Evolutionary conservation across 345 rosid species (phyloP).

Genomic region (Physaria fendleri): DNA sequence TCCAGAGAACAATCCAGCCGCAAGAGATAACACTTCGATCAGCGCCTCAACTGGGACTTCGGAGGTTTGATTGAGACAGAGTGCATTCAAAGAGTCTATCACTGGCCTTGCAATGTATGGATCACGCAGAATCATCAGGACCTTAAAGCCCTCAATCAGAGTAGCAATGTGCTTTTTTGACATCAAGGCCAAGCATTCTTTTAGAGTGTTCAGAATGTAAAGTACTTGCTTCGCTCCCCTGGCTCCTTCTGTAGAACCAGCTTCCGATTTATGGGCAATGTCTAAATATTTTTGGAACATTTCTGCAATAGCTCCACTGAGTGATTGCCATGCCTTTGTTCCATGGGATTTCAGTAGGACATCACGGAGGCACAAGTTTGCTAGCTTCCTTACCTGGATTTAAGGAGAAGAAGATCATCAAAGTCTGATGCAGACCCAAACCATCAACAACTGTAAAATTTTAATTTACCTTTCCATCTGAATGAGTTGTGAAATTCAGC

Average conservation of each 20-base stretch:
- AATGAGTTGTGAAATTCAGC: slow-evolving; percentile 43
- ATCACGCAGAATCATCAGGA: slow-evolving; percentile 52
- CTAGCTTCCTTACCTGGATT: slow-evolving; percentile 68
- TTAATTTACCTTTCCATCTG: slow-evolving; percentile 50
- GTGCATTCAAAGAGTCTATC: slow-evolving; percentile 56
- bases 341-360: slow-evolving; percentile 52
- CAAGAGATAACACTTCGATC: slow-evolving; percentile 51
- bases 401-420: slow-evolving; percentile 1
- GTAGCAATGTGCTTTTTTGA: slow-evolving; percentile 42
- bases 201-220: slow-evolving; percentile 55
- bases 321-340: slow-evolving; percentile 40
- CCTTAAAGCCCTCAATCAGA: slow-evolving; percentile 57
- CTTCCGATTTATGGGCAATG: slow-evolving; percentile 59
- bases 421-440: background rate
- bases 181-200: slow-evolving; percentile 76
- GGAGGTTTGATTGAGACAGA: slow-evolving; percentile 47
- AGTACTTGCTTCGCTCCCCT: slow-evolving; percentile 79
- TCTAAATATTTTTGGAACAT: slow-evolving; percentile 60
- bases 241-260: slow-evolving; percentile 41
- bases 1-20: slow-evolving; percentile 47
- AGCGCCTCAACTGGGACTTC: slow-evolving; percentile 63
- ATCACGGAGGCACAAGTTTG: slow-evolving; percentile 53
- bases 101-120: slow-evolving; percentile 63
- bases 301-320: slow-evolving; percentile 66
- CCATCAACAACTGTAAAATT: background rate